Evolutionary conservation across 176 grass and related monocot genomes (phyloP), one percentile per base, ranked within the genome.

Genomic region (Metroxylon sagu): DNA sequence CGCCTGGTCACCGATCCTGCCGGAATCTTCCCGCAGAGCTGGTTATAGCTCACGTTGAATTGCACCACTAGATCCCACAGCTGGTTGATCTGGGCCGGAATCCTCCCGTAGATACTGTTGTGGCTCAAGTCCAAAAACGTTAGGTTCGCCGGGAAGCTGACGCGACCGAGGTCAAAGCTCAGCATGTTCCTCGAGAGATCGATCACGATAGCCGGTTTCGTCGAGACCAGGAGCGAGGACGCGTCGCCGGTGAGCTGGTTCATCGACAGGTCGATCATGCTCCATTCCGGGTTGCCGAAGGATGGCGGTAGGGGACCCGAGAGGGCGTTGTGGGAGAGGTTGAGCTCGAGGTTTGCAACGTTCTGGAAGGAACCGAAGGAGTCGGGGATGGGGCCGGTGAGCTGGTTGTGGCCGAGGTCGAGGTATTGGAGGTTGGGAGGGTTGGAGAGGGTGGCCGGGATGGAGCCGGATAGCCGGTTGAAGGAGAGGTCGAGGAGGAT

Each of bases 181-280:
- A 95, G 58, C 76, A n/a, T 43, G 90, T 95, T 95, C 82, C 85
- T 86, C 53, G 85, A 82, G 50, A 89, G 77, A 65, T 95, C 82
- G 19, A 95, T 78, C 79, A 83, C 5, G 21, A 23, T 23, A 1
- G 21, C 21, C 21, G 21, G 21, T 23, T 23, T 23, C 49, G 49
- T 8, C 2, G 29, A 30, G 29, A 30, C 21, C 21, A 30, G 4
- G 29, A 30, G 81, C 48, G 70, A 86, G 70, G 64, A 75, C 75
- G 82, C 71, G 62, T 89, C 85, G 2, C 85, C 85, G 5, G 62
- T 16, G 57, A 95, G 63, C 7, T 1, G 29, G 90, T 95, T 95
- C 6, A 53, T 85, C 0, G 82, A 85, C 43, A 89, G 74, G 65
- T 89, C 71, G 23, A 95, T 8, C 5, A 79, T 80, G 53, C 76